Evolutionary conservation across 306 rosid species (phyloP).

Genomic region (Alnus glutinosa): DNA sequence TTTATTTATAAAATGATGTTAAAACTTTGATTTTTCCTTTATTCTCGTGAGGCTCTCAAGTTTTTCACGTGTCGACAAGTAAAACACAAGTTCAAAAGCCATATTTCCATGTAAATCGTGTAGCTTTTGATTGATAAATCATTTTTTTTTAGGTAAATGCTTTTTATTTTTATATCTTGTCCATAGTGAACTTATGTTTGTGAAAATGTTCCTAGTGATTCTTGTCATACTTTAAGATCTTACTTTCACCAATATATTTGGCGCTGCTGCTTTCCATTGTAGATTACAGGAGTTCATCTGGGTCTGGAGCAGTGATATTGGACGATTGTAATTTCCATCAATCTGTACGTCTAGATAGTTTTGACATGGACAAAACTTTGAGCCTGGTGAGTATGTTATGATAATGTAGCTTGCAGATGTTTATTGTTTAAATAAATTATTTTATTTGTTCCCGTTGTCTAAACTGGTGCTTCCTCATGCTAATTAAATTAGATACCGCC

Average conservation of each 20-base stretch:
- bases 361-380: slow-evolving; percentile 69
- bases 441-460: not conserved
- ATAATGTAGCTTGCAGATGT: not conserved
- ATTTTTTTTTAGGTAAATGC: slow-evolving; percentile 16
- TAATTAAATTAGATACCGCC: slow-evolving; percentile 61
- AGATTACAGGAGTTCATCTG: slow-evolving; percentile 68
- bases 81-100: slow-evolving; percentile 7
- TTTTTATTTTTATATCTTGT: not conserved
- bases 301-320: slow-evolving; percentile 69
- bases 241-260: slow-evolving; percentile 25
- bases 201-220: slow-evolving; percentile 29
- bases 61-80: slow-evolving; percentile 3
- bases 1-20: not conserved
- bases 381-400: slow-evolving; percentile 55
- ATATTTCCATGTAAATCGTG: slow-evolving; percentile 5
- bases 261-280: slow-evolving; percentile 31
- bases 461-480: slow-evolving; percentile 26
- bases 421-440: not conserved
- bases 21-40: not conserved
- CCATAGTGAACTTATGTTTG: slow-evolving; percentile 1
- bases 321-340: slow-evolving; percentile 94
- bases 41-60: slow-evolving; percentile 22
- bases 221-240: slow-evolving; percentile 16
- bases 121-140: slow-evolving; percentile 21
- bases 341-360: slow-evolving; percentile 82